A percentile compares a stretch with the other conserved stretches of the same genome.
These are phyloP conservation scores for Casuarina cunninghamiana DNA, from an alignment of 306 rosid genomes.

Conservation along the genomic window DNA sequence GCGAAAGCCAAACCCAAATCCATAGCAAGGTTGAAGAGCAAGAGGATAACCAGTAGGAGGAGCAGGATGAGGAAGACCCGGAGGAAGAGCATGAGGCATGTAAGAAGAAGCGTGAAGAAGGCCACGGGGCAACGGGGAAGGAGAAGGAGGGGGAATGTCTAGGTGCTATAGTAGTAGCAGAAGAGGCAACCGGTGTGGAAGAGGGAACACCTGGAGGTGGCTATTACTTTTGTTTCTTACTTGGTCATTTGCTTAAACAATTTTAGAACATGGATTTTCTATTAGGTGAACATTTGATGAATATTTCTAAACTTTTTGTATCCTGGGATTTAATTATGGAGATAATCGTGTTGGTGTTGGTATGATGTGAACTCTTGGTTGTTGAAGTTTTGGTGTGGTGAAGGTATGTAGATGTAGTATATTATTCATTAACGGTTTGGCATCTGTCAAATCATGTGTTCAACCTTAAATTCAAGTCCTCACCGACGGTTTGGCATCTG, in stretches of 20 bases:
- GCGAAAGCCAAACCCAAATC: not conserved
- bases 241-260: not conserved
- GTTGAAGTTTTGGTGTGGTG: not conserved
- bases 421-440: not conserved
- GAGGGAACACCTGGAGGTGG: not conserved
- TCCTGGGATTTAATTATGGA: not conserved
- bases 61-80: not conserved
- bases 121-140: not conserved
- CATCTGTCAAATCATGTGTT: not conserved
- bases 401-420: not conserved
- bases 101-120: not conserved
- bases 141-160: slow-evolving; percentile 3
- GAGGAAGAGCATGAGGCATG: not conserved
- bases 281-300: not conserved
- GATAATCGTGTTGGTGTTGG: not conserved
- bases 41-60: not conserved
- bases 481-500: too few species aligned
- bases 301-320: not conserved
- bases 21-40: not conserved
- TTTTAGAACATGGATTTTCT: not conserved
- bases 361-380: not conserved
- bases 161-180: not conserved
- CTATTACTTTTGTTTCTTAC: not conserved
- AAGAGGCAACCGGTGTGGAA: not conserved
- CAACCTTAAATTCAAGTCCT: too few species aligned